Evolutionary conservation across 768 basidiomycete species (phyloP), one percentile per base, ranked within the genome.

Genomic region (Kwoniella botswanensis): DNA sequence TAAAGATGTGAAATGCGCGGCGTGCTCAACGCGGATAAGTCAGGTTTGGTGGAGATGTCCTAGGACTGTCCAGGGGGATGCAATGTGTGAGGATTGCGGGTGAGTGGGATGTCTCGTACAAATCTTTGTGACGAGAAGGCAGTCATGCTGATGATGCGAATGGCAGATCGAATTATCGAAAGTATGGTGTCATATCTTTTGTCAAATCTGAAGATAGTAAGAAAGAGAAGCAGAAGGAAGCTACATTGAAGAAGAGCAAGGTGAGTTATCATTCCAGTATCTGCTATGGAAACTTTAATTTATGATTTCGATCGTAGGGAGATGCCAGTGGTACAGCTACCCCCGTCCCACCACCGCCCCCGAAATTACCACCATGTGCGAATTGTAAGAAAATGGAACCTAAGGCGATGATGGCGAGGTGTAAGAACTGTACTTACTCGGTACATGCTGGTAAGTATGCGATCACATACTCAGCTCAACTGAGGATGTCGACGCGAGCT

Each of bases 11-110:
- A 65, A 75, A 18, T 97, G 94, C 77, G 93, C 92, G 44, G 92
- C 92, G 3, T 97, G 94, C 82, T 87, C 91, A 60, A 92, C 91
- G 7, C 89, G 90, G 66, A 92, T 93, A 70, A 91, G 91, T 6
- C 86, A 86, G 46, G 85, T 84, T 2, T 97, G 94, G 94, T 97
- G 93, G 93, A 92, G 92, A 81, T 93, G 93, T 15, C 94, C 94
- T 2, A 92, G 92, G 79, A 92, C 91, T 22, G 87, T 95, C n/a
- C 83, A 86, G 0, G 91, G 91, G 1, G 87, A 87, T 69, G 88
- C 93, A 50, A 88, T 96, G 64, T 97, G 94, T 80, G 92, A 95
- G 57, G 86, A 83, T 35, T 97, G 94, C 78, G 94, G 94, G 80
- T 81, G 65, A 76, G 82, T n/a, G n/a, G n/a, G n/a, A n/a, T n/a